Evolutionary conservation across 345 rosid genomes (phyloP), one percentile per base, ranked within the genome.

Genomic region (Sapria himalayana): DNA sequence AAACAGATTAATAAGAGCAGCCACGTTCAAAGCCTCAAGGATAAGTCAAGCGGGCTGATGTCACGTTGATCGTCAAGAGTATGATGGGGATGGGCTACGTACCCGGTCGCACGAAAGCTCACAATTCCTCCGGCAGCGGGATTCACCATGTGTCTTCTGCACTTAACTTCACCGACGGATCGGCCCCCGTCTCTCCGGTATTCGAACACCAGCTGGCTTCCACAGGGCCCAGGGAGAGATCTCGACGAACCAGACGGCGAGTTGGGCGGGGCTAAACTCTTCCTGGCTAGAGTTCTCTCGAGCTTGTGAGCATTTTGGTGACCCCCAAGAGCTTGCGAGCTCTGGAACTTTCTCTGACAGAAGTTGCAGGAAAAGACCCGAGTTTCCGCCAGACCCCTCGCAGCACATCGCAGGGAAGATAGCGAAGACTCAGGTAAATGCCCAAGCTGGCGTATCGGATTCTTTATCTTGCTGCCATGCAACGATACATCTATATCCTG

Each of bases 321-420:
- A 2, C 98, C 93, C 2, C 98, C 98, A 19, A 89, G 86, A n/a
- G 98, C 95, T 57, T 89, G 98, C 22, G 98, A 89, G 53, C 98
- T 89, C 15, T 76, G 71, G 45, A 89, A 89, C 66, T 76, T 89
- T 35, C 95, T 67, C 54, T 72, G 78, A 60, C 98, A 89, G 48
- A 72, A 89, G 69, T 82, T 89, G 70, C 98, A 89, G 0, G 93
- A 72, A 64, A 89, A 89, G 23, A 73, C 44, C 43, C 98, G 52
- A 11, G 74, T 56, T 37, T 71, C 72, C 16, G 54, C 65, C 14
- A 51, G 78, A 25, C 69, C 38, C 35, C 19, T 41, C 10, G 50
- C 58, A 0, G 64, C 38, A 5, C 57, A 47, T 4, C 48, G 51
- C 7, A 57, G 50, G 19, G 62, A 38, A 25, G 52, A 58, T 9